Conservation (phyloP, 768 basidiomycete species). For the Suillus cothurnatus region DNA sequence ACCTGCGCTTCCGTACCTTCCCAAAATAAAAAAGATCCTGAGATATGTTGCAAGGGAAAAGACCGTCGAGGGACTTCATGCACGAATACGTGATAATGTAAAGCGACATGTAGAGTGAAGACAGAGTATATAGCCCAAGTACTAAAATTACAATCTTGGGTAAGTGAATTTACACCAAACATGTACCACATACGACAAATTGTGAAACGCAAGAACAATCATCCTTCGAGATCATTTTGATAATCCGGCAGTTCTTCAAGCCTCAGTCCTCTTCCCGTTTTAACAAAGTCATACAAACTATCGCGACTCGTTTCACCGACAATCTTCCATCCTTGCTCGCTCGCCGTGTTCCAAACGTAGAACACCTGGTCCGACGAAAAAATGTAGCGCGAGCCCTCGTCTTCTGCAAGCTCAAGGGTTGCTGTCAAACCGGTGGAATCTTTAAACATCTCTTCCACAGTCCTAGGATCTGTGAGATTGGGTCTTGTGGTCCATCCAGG, state of each 20-base stretch:
- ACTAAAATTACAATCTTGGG: background rate
- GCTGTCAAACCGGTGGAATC: background rate
- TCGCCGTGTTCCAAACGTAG: background rate
- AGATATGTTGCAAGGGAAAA: background rate
- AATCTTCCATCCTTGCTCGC: background rate
- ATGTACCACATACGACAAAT: background rate
- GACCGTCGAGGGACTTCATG: background rate
- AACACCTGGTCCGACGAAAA: background rate
- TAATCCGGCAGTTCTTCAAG: background rate
- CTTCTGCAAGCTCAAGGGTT: background rate
- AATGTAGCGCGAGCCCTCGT: background rate
- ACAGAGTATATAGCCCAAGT: background rate
- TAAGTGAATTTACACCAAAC: background rate
- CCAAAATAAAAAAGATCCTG: background rate
- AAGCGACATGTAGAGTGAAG: too few species aligned
- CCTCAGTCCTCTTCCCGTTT: background rate
- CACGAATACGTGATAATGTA: background rate
- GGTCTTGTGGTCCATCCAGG: background rate
- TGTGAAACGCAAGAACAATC: background rate
- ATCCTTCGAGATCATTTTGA: background rate
- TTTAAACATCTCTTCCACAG: background rate
- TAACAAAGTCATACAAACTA: too few species aligned
- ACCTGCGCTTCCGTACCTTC: too few species aligned
- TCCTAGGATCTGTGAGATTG: background rate
- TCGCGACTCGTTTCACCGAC: background rate